phyloP scores from a whole-genome alignment of 148 eudicot species.

The Cornus controversa region DNA sequence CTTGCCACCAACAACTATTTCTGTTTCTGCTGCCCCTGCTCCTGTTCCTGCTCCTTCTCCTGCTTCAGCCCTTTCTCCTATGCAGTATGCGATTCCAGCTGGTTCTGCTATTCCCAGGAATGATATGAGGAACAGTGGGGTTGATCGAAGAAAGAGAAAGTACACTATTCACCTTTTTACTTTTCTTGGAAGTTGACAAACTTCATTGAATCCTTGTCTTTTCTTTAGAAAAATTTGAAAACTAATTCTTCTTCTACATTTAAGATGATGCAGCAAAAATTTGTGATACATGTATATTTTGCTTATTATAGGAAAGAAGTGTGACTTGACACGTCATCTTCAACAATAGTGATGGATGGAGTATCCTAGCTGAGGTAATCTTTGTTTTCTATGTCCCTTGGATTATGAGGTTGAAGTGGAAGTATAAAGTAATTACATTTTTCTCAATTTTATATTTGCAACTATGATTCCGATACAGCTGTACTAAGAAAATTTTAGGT shows the following conservation, averaged over 20 bases:
- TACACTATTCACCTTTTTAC: conserved; percentile 20
- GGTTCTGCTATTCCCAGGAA: conserved; percentile 59
- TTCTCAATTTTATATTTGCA: not conserved
- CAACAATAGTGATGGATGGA: not conserved
- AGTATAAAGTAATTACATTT: not conserved
- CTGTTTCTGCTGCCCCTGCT: conserved; percentile 39
- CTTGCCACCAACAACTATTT: conserved; percentile 41
- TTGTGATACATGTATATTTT: not conserved
- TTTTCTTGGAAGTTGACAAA: not conserved
- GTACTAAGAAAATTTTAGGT: not conserved
- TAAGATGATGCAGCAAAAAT: not conserved
- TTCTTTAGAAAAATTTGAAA: not conserved
- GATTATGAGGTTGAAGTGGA: not conserved
- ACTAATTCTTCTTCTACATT: not conserved
- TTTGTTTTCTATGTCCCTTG: not conserved
- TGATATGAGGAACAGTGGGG: conserved; percentile 61
- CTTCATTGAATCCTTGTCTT: not conserved
- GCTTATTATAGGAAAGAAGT: conserved; percentile 26
- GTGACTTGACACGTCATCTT: conserved; percentile 5
- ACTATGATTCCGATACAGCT: not conserved
- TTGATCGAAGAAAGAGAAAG: conserved; percentile 91
- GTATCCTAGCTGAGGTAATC: conserved; percentile 5
- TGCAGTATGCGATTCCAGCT: conserved; percentile 71
- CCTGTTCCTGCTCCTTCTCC: conserved; percentile 39
- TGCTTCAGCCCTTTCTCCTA: conserved; percentile 67